Percentiles rank a stretch among this genome's conserved stretches.
Conservation (phyloP, 139 green algal genomes). For the Nannochloris sp. region DNA sequence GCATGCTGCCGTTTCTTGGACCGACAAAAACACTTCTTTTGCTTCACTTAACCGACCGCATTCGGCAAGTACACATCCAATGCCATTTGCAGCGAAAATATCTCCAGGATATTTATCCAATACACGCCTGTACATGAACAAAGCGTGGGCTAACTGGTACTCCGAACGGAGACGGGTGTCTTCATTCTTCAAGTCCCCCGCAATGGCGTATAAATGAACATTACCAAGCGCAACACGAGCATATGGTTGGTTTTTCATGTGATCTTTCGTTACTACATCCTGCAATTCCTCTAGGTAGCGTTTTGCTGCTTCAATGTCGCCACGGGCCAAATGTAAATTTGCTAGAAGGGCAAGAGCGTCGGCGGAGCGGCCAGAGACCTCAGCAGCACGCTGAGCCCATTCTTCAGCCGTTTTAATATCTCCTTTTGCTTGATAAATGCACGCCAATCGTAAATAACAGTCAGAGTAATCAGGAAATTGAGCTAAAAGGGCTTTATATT, state of each 20-base stretch:
- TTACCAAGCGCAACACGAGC: constrained; percentile 49
- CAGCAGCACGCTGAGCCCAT: constrained; percentile 35
- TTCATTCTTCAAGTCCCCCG: constrained; percentile 33
- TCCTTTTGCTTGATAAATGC: constrained; percentile 38
- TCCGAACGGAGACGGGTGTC: background rate
- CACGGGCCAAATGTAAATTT: constrained; percentile 52
- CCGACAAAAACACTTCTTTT: constrained; percentile 59
- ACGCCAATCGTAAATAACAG: constrained; percentile 75
- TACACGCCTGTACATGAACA: constrained; percentile 3
- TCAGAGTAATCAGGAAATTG: constrained; percentile 72
- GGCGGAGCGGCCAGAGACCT: constrained; percentile 11
- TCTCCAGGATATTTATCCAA: constrained; percentile 45
- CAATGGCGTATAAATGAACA: constrained; percentile 45
- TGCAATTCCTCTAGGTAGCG: constrained; percentile 32
- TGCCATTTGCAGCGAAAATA: constrained; percentile 79
- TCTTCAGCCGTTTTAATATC: constrained; percentile 35
- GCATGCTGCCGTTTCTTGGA: constrained; percentile 56
- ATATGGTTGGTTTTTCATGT: constrained; percentile 28
- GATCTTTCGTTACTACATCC: background rate
- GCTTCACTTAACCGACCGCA: constrained; percentile 53
- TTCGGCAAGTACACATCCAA: constrained; percentile 79
- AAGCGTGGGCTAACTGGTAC: constrained; percentile 1
- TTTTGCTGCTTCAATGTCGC: constrained; percentile 41
- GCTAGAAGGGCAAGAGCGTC: constrained; percentile 65
- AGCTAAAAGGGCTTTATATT: constrained; percentile 54